Evolutionary conservation across 257 asterid species (phyloP), one percentile per base, ranked within the genome.

Genomic region (Oldenlandia corymbosa): DNA sequence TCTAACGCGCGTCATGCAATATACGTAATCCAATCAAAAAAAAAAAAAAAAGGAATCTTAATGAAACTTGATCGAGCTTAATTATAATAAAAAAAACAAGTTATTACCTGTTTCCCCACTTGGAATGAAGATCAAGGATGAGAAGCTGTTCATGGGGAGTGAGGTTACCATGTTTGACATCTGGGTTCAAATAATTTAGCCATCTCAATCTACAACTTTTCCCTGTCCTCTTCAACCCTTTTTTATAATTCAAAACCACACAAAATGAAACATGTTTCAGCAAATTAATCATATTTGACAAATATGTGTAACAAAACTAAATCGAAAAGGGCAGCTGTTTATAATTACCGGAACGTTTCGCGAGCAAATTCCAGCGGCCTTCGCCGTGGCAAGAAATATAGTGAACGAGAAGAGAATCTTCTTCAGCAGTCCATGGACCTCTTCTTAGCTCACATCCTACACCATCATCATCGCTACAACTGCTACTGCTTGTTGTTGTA

Each of bases 111-210:
- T 78, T 78, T 2, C 83, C 83, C 77, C 57, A 67, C 39, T 64
- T 78, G 75, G 65, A 63, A 68, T 74, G 83, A 49, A 74, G 83
- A 26, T 78, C 65, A 47, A 78, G 82, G 61, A 78, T 78, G 56
- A 78, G 20, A 17, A 78, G 61, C 5, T 78, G 82, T 54, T 78
- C 83, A 5, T 74, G 46, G 0, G 77, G 75, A 41, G 66, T 58
- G 52, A 78, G 80, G 59, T 78, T 78, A 61, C 83, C 83, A 18
- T 72, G 75, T 47, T 71, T 78, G 30, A 74, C 68, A 5, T 78
- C 83, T n/a, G 83, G 83, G 70, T 78, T 78, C 7, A 78, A 34
- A 34, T 78, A 78, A 41, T 78, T 78, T n/a, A 78, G 69, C 82
- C 82, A 78, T 60, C 82, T 73, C 57, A 78, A 58, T 54, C 82